Evolutionary conservation across 148 eudicot genomes (phyloP), one percentile per base, ranked within the genome.

Genomic region (Rhododendron simsii): DNA sequence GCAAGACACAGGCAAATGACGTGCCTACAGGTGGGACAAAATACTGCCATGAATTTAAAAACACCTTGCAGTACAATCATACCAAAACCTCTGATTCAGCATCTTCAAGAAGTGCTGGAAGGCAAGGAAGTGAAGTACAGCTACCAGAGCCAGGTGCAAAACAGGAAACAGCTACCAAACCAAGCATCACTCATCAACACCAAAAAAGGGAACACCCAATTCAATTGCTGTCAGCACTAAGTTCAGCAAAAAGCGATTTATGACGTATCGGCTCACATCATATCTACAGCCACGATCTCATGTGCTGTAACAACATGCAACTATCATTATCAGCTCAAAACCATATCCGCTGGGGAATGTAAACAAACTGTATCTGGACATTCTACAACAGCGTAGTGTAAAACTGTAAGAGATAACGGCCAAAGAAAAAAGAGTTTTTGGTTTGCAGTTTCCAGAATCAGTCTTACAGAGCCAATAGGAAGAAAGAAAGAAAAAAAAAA

Each of bases 271-370:
- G 87, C 85, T 83, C 87, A 89, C 88, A 41, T 74, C 89, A 69
- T 93, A 91, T 91, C 90, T 85, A 89, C 88, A 89, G 86, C 89
- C 83, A 90, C 90, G 88, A 92, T 88, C 90, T 88, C 92, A 86
- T 73, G 35, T 47, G 90, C 95, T 91, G 92, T 89, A 89, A 87
- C 85, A 85, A 63, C 48, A 57, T 63, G 89, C 77, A 91, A 88
- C 87, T 85, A 83, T 14, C 8, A 89, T 91, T 15, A 90, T 91
- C 87, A 90, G 93, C 89, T 89, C 80, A 35, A 74, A 78, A 55
- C 71, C 47, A n/a, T 76, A 77, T 57, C 74, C 67, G 30, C 39
- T 30, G 83, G 37, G 30, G 79, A 63, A 73, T 41, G 23, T 48
- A 73, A 41, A 30, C 65, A 51, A 85, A 74, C 26, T 79, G 65